These are phyloP conservation scores for Neurospora tetraspora DNA, from an alignment of 495 filamentous ascomycete genomes.

Conservation along the genomic window DNA sequence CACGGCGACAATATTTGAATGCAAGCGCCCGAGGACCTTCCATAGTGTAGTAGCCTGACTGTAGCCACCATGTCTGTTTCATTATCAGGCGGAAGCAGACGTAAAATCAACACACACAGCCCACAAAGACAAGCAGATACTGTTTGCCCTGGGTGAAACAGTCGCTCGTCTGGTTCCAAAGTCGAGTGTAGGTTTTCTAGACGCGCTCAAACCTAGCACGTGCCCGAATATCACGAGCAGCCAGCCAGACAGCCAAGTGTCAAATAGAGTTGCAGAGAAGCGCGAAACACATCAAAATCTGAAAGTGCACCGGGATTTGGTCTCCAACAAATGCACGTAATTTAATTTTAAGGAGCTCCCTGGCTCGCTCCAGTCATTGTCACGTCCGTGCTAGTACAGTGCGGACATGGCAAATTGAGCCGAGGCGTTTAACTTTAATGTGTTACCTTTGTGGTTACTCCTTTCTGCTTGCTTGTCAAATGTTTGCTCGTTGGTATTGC, in stretches of 20 bases:
- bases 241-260: background rate
- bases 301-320: background rate
- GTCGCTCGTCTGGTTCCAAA: background rate
- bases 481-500: background rate
- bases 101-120: background rate
- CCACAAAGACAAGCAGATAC: background rate
- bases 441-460: background rate
- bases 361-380: background rate
- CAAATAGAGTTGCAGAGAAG: background rate
- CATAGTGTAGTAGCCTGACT: background rate
- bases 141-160: background rate
- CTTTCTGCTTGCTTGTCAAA: background rate
- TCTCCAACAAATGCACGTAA: background rate
- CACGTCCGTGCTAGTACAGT: background rate
- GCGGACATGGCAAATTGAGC: background rate
- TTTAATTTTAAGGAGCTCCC: background rate
- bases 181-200: background rate
- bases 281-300: background rate
- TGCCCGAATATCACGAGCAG: background rate
- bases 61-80: background rate
- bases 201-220: background rate
- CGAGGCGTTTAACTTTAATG: no score
- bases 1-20: background rate
- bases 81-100: background rate
- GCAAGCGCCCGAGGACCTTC: background rate